A percentile compares a stretch with the other conserved stretches of the same genome.
Evolutionary conservation across 1,284 basidiomycete species (phyloP).

Genomic region (Moesziomyces antarcticus): DNA sequence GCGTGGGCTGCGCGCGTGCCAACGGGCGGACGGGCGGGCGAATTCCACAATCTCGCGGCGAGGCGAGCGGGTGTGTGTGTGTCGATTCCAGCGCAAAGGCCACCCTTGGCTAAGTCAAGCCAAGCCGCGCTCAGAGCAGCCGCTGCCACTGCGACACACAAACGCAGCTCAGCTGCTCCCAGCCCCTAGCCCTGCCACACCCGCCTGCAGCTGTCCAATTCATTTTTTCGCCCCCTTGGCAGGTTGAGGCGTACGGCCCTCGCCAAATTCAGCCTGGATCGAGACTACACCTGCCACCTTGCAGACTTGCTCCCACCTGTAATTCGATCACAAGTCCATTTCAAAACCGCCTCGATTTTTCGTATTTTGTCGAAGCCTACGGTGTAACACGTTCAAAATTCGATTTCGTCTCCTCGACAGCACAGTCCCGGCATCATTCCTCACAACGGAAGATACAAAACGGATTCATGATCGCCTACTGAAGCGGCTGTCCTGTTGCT

Average conservation of each 20-base stretch:
- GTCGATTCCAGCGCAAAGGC: slow-evolving; percentile 25
- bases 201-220: background rate
- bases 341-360: slow-evolving; percentile 3
- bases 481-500: too few relatives aligned
- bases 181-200: background rate
- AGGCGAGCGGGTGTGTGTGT: background rate
- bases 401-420: too few relatives aligned
- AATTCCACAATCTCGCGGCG: slow-evolving; percentile 7
- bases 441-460: too few relatives aligned
- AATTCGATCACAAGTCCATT: slow-evolving; percentile 29
- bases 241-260: too few relatives aligned
- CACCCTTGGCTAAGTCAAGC: slow-evolving; percentile 30
- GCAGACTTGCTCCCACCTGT: background rate
- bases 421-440: too few relatives aligned
- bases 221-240: background rate
- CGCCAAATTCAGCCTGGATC: slow-evolving; percentile 13
- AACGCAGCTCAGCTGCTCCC: background rate
- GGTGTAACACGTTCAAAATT: slow-evolving; percentile 5
- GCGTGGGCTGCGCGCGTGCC: slow-evolving; percentile 18
- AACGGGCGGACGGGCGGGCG: background rate
- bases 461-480: too few relatives aligned
- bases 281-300: slow-evolving; percentile 12
- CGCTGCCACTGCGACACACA: background rate
- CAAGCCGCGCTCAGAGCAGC: too few relatives aligned
- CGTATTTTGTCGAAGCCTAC: too few relatives aligned